These are phyloP conservation scores for barley (Hordeum vulgare) DNA, from an alignment of 176 grass and related monocot genomes.

Conservation along the genomic window DNA sequence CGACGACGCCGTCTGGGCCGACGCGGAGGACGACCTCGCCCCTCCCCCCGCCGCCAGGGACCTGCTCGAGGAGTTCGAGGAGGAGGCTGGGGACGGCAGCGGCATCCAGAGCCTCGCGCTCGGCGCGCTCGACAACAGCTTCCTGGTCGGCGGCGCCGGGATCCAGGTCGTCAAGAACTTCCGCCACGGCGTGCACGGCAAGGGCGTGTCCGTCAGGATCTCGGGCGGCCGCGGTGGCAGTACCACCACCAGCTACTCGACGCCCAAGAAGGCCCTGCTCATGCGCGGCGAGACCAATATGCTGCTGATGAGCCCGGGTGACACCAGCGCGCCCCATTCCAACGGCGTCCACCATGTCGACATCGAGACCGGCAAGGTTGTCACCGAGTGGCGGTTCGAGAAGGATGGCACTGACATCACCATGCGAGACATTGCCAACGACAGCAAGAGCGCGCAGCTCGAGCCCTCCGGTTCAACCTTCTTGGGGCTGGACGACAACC, in stretches of 20 bases:
- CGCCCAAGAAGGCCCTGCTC: conserved; percentile 64
- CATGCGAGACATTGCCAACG: conserved; percentile 79
- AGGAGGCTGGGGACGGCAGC: conserved; percentile 39
- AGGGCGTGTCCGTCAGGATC: conserved; percentile 65
- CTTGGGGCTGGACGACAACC: conserved; percentile 77
- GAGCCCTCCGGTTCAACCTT: conserved; percentile 81
- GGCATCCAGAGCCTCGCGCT: conserved; percentile 89
- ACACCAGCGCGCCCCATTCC: conserved; percentile 24
- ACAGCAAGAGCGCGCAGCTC: conserved; percentile 73
- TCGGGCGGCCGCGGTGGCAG: not conserved
- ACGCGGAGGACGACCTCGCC: conserved; percentile 47
- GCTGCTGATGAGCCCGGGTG: conserved; percentile 78
- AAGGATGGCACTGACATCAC: conserved; percentile 80
- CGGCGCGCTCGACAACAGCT: conserved; percentile 88
- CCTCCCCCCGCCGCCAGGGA: conserved; percentile 28
- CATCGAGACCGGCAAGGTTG: conserved; percentile 82
- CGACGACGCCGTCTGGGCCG: conserved; percentile 70
- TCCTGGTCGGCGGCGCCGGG: conserved; percentile 61
- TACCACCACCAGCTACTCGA: conserved; percentile 6
- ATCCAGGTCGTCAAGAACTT: conserved; percentile 94
- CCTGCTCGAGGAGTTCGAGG: conserved; percentile 80
- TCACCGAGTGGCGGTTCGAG: conserved; percentile 74
- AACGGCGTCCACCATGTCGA: conserved; percentile 67
- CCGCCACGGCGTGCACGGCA: conserved; percentile 76
- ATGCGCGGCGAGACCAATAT: conserved; percentile 83